A percentile compares a stretch with the other conserved stretches of the same genome.
These are phyloP conservation scores for Podosphaera aphanis DNA, from an alignment of 2,329 filamentous ascomycete genomes.

Conservation along the genomic window DNA sequence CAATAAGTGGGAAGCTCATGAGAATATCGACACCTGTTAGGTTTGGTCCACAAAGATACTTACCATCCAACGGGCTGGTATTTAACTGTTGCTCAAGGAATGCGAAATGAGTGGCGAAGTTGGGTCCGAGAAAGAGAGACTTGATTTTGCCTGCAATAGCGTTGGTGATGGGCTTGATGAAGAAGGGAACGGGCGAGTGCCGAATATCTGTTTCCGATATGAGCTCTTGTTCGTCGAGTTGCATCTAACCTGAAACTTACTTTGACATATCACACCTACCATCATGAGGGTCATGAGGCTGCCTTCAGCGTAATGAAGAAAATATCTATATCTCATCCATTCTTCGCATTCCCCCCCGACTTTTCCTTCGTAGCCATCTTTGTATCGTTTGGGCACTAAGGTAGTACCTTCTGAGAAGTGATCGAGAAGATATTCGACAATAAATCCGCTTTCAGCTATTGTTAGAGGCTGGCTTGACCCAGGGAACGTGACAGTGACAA, in stretches of 20 bases:
- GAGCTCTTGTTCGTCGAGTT: background rate
- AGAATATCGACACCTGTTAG: slow-evolving; percentile 29
- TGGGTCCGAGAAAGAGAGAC: slow-evolving; percentile 21
- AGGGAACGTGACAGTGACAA: slow-evolving; percentile 38
- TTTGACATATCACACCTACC: slow-evolving; percentile 33
- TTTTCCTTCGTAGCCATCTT: slow-evolving; percentile 31
- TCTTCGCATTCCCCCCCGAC: slow-evolving; percentile 36
- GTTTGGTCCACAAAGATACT: slow-evolving; percentile 24
- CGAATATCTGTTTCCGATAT: slow-evolving; percentile 27
- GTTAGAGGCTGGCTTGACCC: slow-evolving; percentile 26
- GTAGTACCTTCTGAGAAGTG: slow-evolving; percentile 25
- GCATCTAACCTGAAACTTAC: slow-evolving; percentile 17
- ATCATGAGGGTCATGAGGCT: slow-evolving; percentile 54
- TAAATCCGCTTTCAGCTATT: slow-evolving; percentile 60
- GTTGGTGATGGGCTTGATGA: slow-evolving; percentile 39
- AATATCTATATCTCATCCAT: slow-evolving; percentile 38
- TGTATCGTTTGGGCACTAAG: slow-evolving; percentile 30
- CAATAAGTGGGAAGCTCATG: slow-evolving; percentile 27
- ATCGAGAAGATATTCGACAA: slow-evolving; percentile 62
- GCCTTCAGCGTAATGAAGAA: slow-evolving; percentile 70
- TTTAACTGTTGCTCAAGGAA: slow-evolving; percentile 27
- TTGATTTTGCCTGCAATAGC: slow-evolving; percentile 26
- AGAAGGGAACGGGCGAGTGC: slow-evolving; percentile 37
- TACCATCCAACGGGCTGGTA: slow-evolving; percentile 22
- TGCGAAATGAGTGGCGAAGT: slow-evolving; percentile 23